A percentile compares a stretch with the other conserved stretches of the same genome.
Evolutionary conservation across 2,329 filamentous ascomycete species (phyloP).

Genomic region (Fusarium sp.): DNA sequence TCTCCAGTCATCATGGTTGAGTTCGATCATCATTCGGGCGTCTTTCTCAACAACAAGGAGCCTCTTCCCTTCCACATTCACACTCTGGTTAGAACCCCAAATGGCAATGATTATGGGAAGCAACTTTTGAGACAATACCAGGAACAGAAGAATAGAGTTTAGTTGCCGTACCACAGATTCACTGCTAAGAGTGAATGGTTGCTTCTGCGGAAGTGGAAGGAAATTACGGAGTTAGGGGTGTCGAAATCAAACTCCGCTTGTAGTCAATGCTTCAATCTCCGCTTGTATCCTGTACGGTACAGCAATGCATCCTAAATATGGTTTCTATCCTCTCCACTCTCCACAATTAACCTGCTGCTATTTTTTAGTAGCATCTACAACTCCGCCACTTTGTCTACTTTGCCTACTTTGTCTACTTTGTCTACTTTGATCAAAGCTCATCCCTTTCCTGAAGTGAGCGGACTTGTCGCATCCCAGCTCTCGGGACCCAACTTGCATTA

Average conservation of each 20-base stretch:
- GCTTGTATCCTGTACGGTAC: not conserved
- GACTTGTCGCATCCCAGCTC: not conserved
- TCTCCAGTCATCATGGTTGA: conserved; percentile 77
- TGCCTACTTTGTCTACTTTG: not conserved
- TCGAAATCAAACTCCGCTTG: not conserved
- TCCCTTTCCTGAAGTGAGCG: not conserved
- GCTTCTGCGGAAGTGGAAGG: not conserved
- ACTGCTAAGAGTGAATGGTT: not conserved
- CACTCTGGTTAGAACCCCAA: conserved; percentile 75
- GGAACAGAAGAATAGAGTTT: not conserved
- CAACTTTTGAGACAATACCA: conserved; percentile 9
- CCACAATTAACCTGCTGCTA: not conserved
- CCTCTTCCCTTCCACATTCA: conserved; percentile 82
- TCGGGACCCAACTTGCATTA: not conserved
- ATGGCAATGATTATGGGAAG: conserved; percentile 78
- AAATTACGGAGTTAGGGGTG: not conserved
- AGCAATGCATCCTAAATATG: not conserved
- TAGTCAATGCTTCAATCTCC: not conserved
- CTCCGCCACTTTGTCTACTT: not conserved
- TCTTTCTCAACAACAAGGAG: conserved; percentile 76
- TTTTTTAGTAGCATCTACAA: not conserved
- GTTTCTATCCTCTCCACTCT: not conserved
- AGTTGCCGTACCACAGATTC: not conserved
- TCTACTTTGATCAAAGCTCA: not conserved
- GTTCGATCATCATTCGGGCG: conserved; percentile 80